These are phyloP conservation scores for Candida vaughaniae DNA, from an alignment of 805 yeast genomes.

Conservation along the genomic window DNA sequence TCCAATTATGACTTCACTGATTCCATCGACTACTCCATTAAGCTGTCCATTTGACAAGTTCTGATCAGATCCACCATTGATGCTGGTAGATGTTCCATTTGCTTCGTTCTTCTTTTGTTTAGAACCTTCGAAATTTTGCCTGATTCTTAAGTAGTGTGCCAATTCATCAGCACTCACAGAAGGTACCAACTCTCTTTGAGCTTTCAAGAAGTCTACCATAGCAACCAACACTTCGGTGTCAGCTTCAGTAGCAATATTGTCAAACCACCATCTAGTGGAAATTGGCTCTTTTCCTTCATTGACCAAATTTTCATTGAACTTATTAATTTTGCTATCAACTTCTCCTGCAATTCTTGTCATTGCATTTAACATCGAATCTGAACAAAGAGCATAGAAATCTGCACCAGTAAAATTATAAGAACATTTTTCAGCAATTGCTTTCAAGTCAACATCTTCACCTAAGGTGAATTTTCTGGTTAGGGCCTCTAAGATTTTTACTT, in stretches of 20 bases:
- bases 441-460: conserved; percentile 57
- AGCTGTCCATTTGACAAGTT: conserved; percentile 5
- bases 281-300: conserved; percentile 36
- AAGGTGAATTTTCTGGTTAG: conserved; percentile 79
- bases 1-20: conserved; percentile 2
- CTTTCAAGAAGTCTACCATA: conserved; percentile 74
- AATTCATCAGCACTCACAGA: conserved; percentile 88
- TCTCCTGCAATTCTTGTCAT: conserved; percentile 85
- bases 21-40: conserved; percentile 2
- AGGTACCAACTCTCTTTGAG: conserved; percentile 70
- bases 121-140: conserved; percentile 78
- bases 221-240: conserved; percentile 71
- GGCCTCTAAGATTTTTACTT: conserved; percentile 80
- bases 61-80: background rate
- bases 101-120: conserved; percentile 33
- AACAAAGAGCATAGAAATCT: conserved; percentile 93
- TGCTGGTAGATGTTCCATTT: too few relatives aligned
- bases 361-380: conserved; percentile 94
- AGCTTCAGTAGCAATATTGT: conserved; percentile 62
- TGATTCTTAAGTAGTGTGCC: conserved; percentile 74
- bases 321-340: conserved; percentile 64
- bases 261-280: conserved; percentile 88
- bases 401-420: conserved; percentile 97
- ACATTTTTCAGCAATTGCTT: conserved; percentile 62
- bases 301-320: conserved; percentile 41